Conservation (phyloP, 768 basidiomycete genomes). For the Calocybe gangraenosa region DNA sequence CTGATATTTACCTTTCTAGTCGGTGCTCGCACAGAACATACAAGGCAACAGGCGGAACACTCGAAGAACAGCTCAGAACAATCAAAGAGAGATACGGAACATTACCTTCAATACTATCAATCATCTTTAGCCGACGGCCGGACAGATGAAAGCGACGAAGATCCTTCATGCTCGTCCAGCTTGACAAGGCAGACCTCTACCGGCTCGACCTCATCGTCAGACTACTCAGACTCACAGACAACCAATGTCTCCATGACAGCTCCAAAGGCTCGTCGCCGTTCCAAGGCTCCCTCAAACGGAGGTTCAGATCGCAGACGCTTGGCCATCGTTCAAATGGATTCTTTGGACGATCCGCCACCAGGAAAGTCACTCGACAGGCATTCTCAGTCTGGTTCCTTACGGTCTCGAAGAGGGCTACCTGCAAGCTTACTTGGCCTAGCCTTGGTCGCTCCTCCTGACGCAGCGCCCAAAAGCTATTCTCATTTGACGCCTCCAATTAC, state of each 20-base stretch:
- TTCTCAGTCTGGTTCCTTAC: conserved; percentile 27
- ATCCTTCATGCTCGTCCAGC: conserved; percentile 16
- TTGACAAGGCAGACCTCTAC: conserved; percentile 26
- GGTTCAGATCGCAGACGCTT: conserved; percentile 62
- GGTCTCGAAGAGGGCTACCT: conserved; percentile 35
- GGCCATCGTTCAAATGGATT: conserved; percentile 62
- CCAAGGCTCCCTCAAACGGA: conserved; percentile 53
- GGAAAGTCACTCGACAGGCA: conserved; percentile 22
- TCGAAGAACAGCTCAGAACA: conserved; percentile 4
- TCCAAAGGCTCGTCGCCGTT: conserved; percentile 33
- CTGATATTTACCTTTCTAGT: conserved; percentile 8
- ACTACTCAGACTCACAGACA: conserved; percentile 44
- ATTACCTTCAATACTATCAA: conserved; percentile 39
- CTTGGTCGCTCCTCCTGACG: conserved; percentile 72
- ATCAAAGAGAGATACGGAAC: conserved; percentile 16
- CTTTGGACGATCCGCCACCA: conserved; percentile 25
- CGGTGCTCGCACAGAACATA: conserved; percentile 11
- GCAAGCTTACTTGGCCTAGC: conserved; percentile 49
- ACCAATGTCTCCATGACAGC: conserved; percentile 15
- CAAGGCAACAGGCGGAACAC: conserved; percentile 6
- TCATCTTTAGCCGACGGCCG: conserved; percentile 42
- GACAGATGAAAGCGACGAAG: conserved; percentile 21
- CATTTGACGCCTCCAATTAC: conserved; percentile 50
- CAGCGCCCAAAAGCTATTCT: conserved; percentile 47
- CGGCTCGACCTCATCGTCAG: conserved; percentile 41